phyloP scores from a whole-genome alignment of 768 basidiomycete genomes.

The Tricholoma flavovirens region DNA sequence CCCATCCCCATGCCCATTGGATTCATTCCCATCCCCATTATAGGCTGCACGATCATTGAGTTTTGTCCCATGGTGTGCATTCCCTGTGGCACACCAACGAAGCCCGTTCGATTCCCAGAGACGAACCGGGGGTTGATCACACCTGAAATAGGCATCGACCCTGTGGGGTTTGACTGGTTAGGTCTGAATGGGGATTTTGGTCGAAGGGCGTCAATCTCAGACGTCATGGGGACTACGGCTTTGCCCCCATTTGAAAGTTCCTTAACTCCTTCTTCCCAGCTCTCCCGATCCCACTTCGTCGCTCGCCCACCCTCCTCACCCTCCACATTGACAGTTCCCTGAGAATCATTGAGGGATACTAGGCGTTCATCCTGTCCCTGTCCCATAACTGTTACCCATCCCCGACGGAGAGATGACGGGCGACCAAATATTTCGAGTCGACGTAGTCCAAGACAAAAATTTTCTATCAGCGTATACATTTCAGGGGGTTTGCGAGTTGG shows the following conservation, averaged over 20 bases:
- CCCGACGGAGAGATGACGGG: conserved; percentile 65
- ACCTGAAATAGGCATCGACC: conserved; percentile 12
- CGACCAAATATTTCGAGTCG: conserved; percentile 88
- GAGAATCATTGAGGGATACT: conserved; percentile 25
- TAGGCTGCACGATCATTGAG: conserved; percentile 28
- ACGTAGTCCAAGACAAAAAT: conserved; percentile 91
- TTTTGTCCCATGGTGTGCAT: conserved; percentile 25
- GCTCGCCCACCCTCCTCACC: conserved; percentile 38
- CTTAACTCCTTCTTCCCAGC: conserved; percentile 60
- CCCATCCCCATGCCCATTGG: conserved; percentile 21
- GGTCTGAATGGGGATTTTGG: conserved; percentile 76
- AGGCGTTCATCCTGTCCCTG: conserved; percentile 56
- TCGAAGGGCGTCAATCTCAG: conserved; percentile 78
- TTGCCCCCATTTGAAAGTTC: conserved; percentile 50
- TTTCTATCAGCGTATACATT: conserved; percentile 93
- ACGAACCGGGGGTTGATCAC: conserved; percentile 11
- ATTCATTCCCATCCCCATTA: conserved; percentile 29
- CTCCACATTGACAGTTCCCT: conserved; percentile 31
- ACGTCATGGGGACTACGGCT: conserved; percentile 62
- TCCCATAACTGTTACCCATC: conserved; percentile 86
- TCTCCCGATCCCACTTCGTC: conserved; percentile 53
- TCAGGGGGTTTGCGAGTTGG: conserved; percentile 89
- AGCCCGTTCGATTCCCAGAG: conserved; percentile 15
- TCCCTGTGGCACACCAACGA: conserved; percentile 20
- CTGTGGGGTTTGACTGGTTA: conserved; percentile 19